phyloP scores from a whole-genome alignment of 331 rosid species.

The Phaseolus coccineus region DNA sequence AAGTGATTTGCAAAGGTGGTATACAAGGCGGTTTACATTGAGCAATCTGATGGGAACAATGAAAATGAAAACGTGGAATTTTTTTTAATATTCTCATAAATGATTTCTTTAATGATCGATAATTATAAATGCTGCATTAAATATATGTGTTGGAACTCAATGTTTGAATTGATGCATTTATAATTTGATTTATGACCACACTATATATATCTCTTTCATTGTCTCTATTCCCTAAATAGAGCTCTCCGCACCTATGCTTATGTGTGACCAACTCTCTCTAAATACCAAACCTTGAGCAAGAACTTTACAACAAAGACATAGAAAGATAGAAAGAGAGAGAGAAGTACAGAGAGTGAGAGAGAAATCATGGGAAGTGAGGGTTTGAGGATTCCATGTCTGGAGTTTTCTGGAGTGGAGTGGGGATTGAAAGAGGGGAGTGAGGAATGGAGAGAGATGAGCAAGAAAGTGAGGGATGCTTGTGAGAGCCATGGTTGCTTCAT shows the following conservation, averaged over 20 bases:
- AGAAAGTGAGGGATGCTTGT: conserved; percentile 61
- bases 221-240: too few species aligned
- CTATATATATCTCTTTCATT: too few species aligned
- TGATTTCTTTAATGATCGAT: not conserved
- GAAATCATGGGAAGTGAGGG: conserved; percentile 8
- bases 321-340: not conserved
- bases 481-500: conserved; percentile 64
- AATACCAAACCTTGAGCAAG: not conserved
- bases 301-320: not conserved
- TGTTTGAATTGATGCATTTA: too few species aligned
- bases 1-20: too few species aligned
- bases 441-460: conserved; percentile 52
- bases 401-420: conserved; percentile 27
- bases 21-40: too few species aligned
- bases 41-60: too few species aligned
- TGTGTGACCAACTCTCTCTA: conserved; percentile 3
- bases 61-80: too few species aligned
- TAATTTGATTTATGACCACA: too few species aligned
- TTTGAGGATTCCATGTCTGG: conserved; percentile 49
- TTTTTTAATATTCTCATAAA: not conserved
- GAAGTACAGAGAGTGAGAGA: not conserved
- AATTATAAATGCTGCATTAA: not conserved
- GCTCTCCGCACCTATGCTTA: too few species aligned
- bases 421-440: conserved; percentile 44
- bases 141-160: not conserved